Evolutionary conservation across 179 eudicot species (phyloP).

Genomic region (Vitellaria paradoxa): DNA sequence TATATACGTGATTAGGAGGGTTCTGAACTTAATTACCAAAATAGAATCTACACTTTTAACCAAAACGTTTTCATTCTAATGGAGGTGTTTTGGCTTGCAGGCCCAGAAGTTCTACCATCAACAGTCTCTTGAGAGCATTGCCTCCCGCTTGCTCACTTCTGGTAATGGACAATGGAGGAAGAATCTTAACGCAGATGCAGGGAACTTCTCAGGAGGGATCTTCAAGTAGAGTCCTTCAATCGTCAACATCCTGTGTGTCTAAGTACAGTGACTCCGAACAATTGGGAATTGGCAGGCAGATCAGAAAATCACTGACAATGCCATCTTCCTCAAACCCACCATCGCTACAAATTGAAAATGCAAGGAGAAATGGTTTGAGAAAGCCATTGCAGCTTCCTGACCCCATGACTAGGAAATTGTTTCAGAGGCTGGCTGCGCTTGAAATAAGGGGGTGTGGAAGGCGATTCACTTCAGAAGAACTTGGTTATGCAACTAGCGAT

Average conservation of each 20-base stretch:
- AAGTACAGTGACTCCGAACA: background rate
- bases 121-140: slow-evolving; percentile 26
- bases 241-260: slow-evolving; percentile 17
- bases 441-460: slow-evolving; percentile 21
- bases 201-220: slow-evolving; percentile 41
- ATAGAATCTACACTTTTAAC: too few species aligned
- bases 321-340: slow-evolving; percentile 28
- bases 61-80: too few species aligned
- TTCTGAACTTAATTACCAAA: too few species aligned
- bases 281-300: slow-evolving; percentile 1
- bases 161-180: slow-evolving; percentile 30
- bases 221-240: slow-evolving; percentile 9
- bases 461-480: slow-evolving; percentile 19
- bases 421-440: slow-evolving; percentile 20
- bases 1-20: too few species aligned
- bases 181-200: slow-evolving; percentile 20
- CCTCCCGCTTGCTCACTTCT: slow-evolving; percentile 40
- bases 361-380: background rate
- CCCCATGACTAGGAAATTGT: slow-evolving; percentile 9
- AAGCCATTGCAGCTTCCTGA: background rate
- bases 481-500: slow-evolving; percentile 19
- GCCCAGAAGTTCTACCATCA: slow-evolving; percentile 15
- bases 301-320: slow-evolving; percentile 28
- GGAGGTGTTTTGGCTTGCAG: slow-evolving; percentile 14
- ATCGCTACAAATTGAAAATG: slow-evolving; percentile 6